phyloP scores from a whole-genome alignment of 1,284 basidiomycete genomes.

The Trametes versicolor region DNA sequence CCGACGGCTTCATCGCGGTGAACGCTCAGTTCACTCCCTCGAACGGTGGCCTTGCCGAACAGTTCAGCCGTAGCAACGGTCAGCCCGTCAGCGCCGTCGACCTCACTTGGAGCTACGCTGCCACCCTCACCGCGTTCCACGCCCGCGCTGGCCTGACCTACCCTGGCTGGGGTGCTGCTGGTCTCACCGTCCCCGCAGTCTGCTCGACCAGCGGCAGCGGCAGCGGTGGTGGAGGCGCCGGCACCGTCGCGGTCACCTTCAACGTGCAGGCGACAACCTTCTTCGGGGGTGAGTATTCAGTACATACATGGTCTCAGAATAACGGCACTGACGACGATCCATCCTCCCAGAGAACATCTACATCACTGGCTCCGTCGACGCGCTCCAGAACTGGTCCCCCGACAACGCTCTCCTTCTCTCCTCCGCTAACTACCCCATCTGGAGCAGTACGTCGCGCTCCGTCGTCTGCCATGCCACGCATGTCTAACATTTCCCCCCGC shows the following conservation, averaged over 20 bases:
- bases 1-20: conserved; percentile 55
- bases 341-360: conserved; percentile 70
- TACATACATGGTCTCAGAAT: not conserved
- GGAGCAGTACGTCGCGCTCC: conserved; percentile 68
- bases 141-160: conserved; percentile 45
- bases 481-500: not conserved
- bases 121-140: conserved; percentile 51
- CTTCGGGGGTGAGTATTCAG: conserved; percentile 58
- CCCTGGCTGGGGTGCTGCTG: conserved; percentile 75
- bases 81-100: conserved; percentile 50
- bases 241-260: conserved; percentile 67
- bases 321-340: not conserved
- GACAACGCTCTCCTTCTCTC: conserved; percentile 66
- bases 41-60: conserved; percentile 52
- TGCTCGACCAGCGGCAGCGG: conserved; percentile 51
- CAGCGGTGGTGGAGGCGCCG: conserved; percentile 38
- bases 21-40: conserved; percentile 52
- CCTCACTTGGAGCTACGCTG: conserved; percentile 56
- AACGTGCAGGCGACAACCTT: conserved; percentile 70
- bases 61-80: conserved; percentile 48
- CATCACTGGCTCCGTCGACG: conserved; percentile 69
- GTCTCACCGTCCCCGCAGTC: conserved; percentile 57
- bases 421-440: conserved; percentile 69
- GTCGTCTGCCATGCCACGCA: too few relatives aligned
- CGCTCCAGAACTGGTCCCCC: conserved; percentile 70